Evolutionary conservation across 805 yeast species (phyloP).

Genomic region (Starmerella apicola): DNA sequence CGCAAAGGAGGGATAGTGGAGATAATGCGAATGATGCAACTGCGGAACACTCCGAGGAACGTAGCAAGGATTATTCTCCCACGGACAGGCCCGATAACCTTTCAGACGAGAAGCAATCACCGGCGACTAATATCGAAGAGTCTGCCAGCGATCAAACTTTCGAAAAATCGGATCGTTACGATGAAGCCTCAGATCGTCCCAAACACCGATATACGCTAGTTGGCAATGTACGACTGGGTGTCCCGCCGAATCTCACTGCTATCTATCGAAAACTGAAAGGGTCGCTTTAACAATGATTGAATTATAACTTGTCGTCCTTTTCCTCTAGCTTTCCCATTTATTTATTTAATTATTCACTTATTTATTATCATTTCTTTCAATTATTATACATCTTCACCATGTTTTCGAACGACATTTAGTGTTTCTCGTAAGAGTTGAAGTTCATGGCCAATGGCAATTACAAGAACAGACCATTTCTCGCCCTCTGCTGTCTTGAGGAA

Average conservation of each 20-base stretch:
- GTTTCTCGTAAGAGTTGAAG: conserved; percentile 21
- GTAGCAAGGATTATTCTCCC: too few species aligned
- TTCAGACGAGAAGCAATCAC: too few species aligned
- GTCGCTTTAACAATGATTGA: not conserved
- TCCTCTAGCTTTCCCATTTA: not conserved
- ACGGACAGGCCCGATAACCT: too few species aligned
- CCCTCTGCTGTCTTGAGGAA: conserved; percentile 15
- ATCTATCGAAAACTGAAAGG: conserved; percentile 10
- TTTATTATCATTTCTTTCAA: not conserved
- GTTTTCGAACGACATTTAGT: conserved; percentile 15
- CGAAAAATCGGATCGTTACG: not conserved
- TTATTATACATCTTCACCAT: not conserved
- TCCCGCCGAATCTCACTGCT: conserved; percentile 16
- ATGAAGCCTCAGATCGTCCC: conserved; percentile 6
- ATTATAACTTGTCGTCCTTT: conserved; percentile 1
- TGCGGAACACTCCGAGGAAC: too few species aligned
- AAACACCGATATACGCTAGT: conserved; percentile 15
- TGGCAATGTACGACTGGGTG: conserved; percentile 12
- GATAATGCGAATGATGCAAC: too few species aligned
- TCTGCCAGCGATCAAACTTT: too few species aligned
- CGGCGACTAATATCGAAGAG: too few species aligned
- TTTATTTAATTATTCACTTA: not conserved
- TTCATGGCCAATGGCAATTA: conserved; percentile 26
- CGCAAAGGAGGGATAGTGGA: too few species aligned
- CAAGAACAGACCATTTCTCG: conserved; percentile 22